Base-by-base conservation (phyloP, 139 green algal species). In the Microglena sp. region DNA sequence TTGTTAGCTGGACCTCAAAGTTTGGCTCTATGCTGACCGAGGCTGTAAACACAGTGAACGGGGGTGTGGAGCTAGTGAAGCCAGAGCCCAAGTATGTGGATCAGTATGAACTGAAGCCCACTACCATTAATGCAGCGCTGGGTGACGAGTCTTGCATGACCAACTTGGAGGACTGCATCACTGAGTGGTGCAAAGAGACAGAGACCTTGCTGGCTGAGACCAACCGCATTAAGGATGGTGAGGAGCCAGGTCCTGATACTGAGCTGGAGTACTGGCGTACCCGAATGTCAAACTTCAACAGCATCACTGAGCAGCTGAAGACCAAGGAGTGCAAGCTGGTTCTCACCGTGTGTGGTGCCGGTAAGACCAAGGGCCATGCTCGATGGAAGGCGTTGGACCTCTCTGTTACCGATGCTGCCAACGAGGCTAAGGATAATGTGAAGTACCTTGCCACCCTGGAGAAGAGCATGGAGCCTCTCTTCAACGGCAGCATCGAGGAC, bases 391-490 rank as follows among this genome's bases (percentile, higher is more conserved):
- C 74, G n/a, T 71, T 94, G 15, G 86, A 94, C 63, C 68, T 88
- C 53, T 76, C 76, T 68, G 68, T 93, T 35, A 88, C 86, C 15
- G 90, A 96, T 62, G 89, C 84, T 0, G 82, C 83, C 27, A 90
- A 92, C n/a, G 90, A 96, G 77, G 82, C 87, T 28, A 90, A 90
- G 76, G 89, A 95, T 71, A 96, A 94, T 33, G 84, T 95, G 43
- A 93, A 92, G 77, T 96, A 95, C 79, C 78, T 96, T 35, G 70
- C 73, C 29, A 95, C 87, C 3, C 74, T 96, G 71, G 87, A 95
- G 73, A 86, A 85, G 71, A 80, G 75, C 34, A 63, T 95, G 53
- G 89, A 92, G 83, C 79, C 86, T 18, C 84, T 94, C 77, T 93
- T 89, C 73, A 71, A 46, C 0, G 81, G 80, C 50, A 71, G 54